phyloP scores from a whole-genome alignment of 257 asterid genomes.

The Euphrasia confusa region DNA sequence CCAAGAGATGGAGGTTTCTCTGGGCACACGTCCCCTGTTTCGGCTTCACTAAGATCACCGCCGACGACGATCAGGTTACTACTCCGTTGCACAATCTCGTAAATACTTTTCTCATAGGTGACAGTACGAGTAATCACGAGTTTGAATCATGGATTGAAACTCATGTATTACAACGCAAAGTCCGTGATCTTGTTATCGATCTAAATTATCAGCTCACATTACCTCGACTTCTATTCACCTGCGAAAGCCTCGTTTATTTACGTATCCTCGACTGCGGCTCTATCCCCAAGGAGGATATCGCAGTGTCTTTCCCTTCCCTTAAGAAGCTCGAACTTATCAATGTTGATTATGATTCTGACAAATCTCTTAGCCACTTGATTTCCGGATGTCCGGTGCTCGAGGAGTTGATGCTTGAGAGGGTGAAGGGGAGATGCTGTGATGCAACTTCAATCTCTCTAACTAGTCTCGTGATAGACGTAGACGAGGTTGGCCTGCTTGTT shows the following conservation, averaged over 20 bases:
- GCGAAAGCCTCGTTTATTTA: neutral
- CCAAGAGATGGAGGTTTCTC: neutral
- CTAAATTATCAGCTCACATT: neutral
- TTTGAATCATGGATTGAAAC: neutral
- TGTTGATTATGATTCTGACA: neutral
- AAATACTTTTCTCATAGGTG: neutral
- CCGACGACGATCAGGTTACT: too few relatives aligned
- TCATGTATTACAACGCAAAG: neutral
- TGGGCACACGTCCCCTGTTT: neutral
- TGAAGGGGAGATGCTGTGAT: neutral
- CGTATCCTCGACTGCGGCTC: too few relatives aligned
- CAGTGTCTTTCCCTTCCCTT: slow-evolving; percentile 13
- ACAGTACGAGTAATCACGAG: neutral
- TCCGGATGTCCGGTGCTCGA: slow-evolving; percentile 16
- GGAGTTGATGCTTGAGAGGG: neutral
- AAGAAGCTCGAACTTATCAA: neutral
- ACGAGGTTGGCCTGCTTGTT: neutral
- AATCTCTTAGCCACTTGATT: neutral
- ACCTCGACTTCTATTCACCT: neutral
- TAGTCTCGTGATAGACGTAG: neutral
- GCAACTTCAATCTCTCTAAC: neutral
- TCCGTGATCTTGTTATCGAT: neutral
- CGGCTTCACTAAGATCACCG: neutral
- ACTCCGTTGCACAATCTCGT: neutral
- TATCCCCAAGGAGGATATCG: too few relatives aligned